Conservation (phyloP, 192 early-diverging fungal genomes). For the Rhizophagus sp. region DNA sequence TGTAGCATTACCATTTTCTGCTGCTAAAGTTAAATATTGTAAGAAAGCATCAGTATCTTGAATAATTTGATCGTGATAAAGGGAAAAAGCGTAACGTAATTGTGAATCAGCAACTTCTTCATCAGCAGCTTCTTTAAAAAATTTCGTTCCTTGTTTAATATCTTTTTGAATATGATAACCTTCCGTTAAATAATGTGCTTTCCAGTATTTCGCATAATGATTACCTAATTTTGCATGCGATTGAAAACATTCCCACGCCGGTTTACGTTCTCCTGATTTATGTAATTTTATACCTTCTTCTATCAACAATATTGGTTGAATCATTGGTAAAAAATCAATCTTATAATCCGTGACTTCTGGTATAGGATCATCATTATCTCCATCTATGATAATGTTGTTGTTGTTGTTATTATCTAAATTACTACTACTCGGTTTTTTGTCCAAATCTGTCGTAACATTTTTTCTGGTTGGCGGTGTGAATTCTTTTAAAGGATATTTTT, state of each 20-base stretch:
- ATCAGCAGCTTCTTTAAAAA: slow-evolving; percentile 28
- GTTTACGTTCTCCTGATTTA: background rate
- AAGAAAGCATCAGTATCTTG: slow-evolving; percentile 21
- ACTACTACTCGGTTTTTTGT: background rate
- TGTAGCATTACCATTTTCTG: slow-evolving; percentile 28
- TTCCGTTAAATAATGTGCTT: slow-evolving; percentile 30
- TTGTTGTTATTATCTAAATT: background rate
- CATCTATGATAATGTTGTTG: background rate
- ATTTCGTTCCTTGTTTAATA: slow-evolving; percentile 12
- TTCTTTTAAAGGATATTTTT: background rate
- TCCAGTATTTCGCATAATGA: slow-evolving; percentile 25
- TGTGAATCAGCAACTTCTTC: slow-evolving; percentile 28
- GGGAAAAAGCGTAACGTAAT: slow-evolving; percentile 21
- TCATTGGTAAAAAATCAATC: background rate
- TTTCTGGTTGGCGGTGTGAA: background rate
- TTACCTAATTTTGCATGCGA: slow-evolving; percentile 16
- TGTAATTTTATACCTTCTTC: slow-evolving; percentile 28
- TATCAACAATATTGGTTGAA: slow-evolving; percentile 7
- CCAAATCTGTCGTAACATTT: background rate
- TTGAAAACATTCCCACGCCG: slow-evolving; percentile 26
- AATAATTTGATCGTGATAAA: slow-evolving; percentile 3
- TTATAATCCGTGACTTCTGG: slow-evolving; percentile 8
- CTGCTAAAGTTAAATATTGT: slow-evolving; percentile 26
- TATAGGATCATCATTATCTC: background rate
- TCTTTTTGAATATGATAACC: slow-evolving; percentile 21